These are phyloP conservation scores for Heliocybe sulcata DNA, from an alignment of 1,284 basidiomycete species.

Conservation along the genomic window DNA sequence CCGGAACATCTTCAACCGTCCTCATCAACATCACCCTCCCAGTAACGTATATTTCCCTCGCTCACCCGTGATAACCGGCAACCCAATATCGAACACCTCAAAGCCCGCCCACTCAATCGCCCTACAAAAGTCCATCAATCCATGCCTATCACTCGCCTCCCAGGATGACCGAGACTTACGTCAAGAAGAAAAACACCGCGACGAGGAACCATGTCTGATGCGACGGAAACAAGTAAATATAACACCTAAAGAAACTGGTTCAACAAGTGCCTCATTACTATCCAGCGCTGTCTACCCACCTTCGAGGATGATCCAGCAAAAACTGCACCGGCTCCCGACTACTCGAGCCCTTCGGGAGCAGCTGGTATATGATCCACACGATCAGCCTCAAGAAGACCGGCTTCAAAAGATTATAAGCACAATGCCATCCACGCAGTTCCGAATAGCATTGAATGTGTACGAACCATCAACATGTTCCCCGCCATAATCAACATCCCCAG, in stretches of 20 bases:
- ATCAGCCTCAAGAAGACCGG: conserved; percentile 35
- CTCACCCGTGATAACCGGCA: conserved; percentile 40
- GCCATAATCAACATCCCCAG: conserved; percentile 8
- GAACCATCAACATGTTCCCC: conserved; percentile 6
- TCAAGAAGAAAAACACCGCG: conserved; percentile 37
- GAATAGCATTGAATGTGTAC: conserved; percentile 2
- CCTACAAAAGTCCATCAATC: conserved; percentile 20
- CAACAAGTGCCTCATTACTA: not conserved
- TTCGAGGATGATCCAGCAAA: conserved; percentile 74
- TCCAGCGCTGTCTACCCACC: no score
- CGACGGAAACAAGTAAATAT: conserved; percentile 78
- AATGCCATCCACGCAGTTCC: not conserved
- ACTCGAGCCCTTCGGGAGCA: conserved; percentile 36
- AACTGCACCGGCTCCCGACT: conserved; percentile 63
- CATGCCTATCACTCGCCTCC: not conserved
- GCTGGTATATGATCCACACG: conserved; percentile 43
- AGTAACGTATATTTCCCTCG: no score
- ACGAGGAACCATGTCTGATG: conserved; percentile 81
- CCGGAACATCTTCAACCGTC: conserved; percentile 40
- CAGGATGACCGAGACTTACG: conserved; percentile 23
- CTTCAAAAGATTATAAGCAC: not conserved
- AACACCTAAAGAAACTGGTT: conserved; percentile 43
- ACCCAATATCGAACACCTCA: conserved; percentile 46
- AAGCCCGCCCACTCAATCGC: conserved; percentile 46
- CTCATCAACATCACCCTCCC: not conserved